Evolutionary conservation across 2,329 filamentous ascomycete genomes (phyloP).

Genomic region (Onygenales sp.): DNA sequence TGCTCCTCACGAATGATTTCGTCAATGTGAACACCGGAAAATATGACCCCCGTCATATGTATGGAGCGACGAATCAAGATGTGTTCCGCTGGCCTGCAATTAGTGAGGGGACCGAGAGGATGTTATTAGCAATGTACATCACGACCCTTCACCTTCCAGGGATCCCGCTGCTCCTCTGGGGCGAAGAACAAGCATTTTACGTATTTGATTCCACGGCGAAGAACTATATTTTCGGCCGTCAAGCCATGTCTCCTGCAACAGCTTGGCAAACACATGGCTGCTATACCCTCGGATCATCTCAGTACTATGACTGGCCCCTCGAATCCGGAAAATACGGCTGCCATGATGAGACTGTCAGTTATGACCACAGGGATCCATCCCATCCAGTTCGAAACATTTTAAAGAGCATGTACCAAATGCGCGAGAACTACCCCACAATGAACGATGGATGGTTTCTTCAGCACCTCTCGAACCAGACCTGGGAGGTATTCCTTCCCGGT

Average conservation of each 20-base stretch:
- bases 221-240: constrained; percentile 58
- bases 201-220: constrained; percentile 53
- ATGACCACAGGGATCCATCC: constrained; percentile 55
- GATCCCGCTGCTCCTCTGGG: constrained; percentile 52
- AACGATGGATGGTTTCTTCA: constrained; percentile 51
- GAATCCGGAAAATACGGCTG: constrained; percentile 47
- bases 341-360: constrained; percentile 45
- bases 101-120: constrained; percentile 46
- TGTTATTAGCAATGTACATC: constrained; percentile 50
- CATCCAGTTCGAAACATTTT: constrained; percentile 52
- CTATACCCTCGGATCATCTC: constrained; percentile 46
- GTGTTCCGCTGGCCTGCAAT: constrained; percentile 56
- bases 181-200: constrained; percentile 58
- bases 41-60: constrained; percentile 57
- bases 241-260: constrained; percentile 51
- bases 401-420: constrained; percentile 53
- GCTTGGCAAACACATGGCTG: constrained; percentile 59
- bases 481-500: constrained; percentile 42
- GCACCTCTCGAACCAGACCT: constrained; percentile 49
- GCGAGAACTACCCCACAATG: constrained; percentile 46
- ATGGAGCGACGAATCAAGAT: constrained; percentile 56
- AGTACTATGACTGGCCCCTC: constrained; percentile 51
- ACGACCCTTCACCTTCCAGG: constrained; percentile 52
- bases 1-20: constrained; percentile 51
- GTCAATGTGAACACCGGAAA: constrained; percentile 51